phyloP scores from a whole-genome alignment of 306 rosid species.

The Sicyos baderoa region DNA sequence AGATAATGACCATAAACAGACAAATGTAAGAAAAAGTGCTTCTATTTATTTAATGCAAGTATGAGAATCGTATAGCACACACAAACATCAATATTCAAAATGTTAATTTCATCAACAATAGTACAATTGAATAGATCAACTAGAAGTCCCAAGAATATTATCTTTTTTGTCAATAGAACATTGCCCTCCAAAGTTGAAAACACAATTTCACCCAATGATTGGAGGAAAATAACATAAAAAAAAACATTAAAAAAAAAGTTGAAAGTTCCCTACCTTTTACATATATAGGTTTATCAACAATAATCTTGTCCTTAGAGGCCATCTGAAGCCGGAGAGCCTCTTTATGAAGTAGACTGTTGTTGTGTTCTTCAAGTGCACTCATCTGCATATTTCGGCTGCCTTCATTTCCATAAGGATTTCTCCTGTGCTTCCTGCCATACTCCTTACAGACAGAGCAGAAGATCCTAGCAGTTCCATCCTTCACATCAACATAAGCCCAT shows the following conservation, averaged over 20 bases:
- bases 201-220: not conserved
- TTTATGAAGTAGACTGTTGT: constrained; percentile 95
- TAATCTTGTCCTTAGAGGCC: constrained; percentile 88
- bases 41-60: constrained; percentile 11
- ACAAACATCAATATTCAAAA: constrained; percentile 15
- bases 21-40: constrained; percentile 24
- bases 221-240: not conserved
- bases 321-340: constrained; percentile 97
- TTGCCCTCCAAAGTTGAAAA: constrained; percentile 6
- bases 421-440: constrained; percentile 89
- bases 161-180: not conserved
- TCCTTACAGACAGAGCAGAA: constrained; percentile 97
- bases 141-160: not conserved
- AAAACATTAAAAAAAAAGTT: not conserved
- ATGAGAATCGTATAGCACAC: constrained; percentile 2
- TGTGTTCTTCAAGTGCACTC: constrained; percentile 98
- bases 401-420: constrained; percentile 96
- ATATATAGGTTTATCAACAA: constrained; percentile 76
- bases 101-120: not conserved
- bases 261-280: constrained; percentile 54
- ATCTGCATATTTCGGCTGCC: constrained; percentile 99
- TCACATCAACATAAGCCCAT: constrained; percentile 94
- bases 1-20: constrained; percentile 32
- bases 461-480: constrained; percentile 93
- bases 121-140: not conserved